Evolutionary conservation across 345 rosid species (phyloP).

Genomic region (Atalantia buxifolia): DNA sequence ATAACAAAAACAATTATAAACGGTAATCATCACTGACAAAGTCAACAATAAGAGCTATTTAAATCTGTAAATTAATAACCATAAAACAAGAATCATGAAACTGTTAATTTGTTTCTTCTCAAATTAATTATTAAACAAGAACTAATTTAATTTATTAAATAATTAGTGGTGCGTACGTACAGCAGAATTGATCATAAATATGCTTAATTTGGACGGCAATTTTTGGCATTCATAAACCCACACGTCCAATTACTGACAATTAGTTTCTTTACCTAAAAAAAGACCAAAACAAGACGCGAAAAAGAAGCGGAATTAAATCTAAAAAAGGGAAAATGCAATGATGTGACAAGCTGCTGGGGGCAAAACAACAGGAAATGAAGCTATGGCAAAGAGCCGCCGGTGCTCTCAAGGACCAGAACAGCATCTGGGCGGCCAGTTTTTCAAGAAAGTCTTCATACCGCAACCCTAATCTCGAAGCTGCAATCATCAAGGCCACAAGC

Average conservation of each 20-base stretch:
- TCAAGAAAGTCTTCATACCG: conserved; percentile 30
- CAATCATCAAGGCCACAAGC: conserved; percentile 76
- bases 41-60: not conserved
- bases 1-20: too few species aligned
- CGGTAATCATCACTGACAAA: not conserved
- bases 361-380: conserved; percentile 33
- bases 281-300: conserved; percentile 14
- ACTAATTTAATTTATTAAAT: too few species aligned
- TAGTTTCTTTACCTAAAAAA: not conserved
- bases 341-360: not conserved
- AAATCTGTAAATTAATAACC: not conserved
- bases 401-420: conserved; percentile 71
- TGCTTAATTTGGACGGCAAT: not conserved
- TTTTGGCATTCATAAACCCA: not conserved
- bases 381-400: conserved; percentile 71
- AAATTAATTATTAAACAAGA: too few species aligned
- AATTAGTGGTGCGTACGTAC: not conserved
- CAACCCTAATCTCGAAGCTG: conserved; percentile 56
- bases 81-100: not conserved
- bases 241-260: not conserved
- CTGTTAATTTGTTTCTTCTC: not conserved
- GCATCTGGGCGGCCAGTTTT: conserved; percentile 43
- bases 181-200: not conserved
- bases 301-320: conserved; percentile 11
- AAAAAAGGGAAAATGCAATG: conserved; percentile 16